Conservation (phyloP, 2,329 filamentous ascomycete species). For the Xylariaceae sp. region DNA sequence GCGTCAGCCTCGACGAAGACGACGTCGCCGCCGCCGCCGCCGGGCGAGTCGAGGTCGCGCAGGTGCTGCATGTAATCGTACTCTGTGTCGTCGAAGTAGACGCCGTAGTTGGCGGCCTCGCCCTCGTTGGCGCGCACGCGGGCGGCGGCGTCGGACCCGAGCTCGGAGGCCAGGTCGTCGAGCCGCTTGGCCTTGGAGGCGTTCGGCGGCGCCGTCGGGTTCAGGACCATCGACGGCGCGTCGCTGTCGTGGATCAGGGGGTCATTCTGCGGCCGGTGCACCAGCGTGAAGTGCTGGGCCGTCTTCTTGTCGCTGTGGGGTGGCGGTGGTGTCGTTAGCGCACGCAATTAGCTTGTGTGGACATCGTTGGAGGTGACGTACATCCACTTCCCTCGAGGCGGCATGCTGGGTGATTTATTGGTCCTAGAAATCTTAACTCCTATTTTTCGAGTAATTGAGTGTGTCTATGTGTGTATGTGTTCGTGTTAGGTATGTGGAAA, state of each 20-base stretch:
- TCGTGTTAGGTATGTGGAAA: background rate
- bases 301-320: slow-evolving; percentile 76
- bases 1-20: slow-evolving; percentile 85
- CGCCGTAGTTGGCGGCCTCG: slow-evolving; percentile 89
- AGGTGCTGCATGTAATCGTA: slow-evolving; percentile 99
- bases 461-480: background rate
- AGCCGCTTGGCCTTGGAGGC: slow-evolving; percentile 65
- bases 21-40: slow-evolving; percentile 69
- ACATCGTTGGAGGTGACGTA: slow-evolving; percentile 42
- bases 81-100: slow-evolving; percentile 92
- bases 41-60: slow-evolving; percentile 83
- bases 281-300: slow-evolving; percentile 89
- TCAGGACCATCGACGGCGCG: slow-evolving; percentile 88
- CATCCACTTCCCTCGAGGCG: slow-evolving; percentile 78
- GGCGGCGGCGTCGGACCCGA: slow-evolving; percentile 66
- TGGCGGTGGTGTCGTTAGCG: slow-evolving; percentile 10
- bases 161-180: slow-evolving; percentile 74
- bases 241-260: slow-evolving; percentile 91
- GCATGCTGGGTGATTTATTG: slow-evolving; percentile 61
- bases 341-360: background rate
- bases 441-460: background rate
- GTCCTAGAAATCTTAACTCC: background rate
- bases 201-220: slow-evolving; percentile 60
- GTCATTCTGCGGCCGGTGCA: slow-evolving; percentile 96
- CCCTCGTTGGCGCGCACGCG: slow-evolving; percentile 86